Evolutionary conservation across 2,329 filamentous ascomycete species (phyloP), one percentile per base, ranked within the genome.

Genomic region (Basipetospora chlamydospora): DNA sequence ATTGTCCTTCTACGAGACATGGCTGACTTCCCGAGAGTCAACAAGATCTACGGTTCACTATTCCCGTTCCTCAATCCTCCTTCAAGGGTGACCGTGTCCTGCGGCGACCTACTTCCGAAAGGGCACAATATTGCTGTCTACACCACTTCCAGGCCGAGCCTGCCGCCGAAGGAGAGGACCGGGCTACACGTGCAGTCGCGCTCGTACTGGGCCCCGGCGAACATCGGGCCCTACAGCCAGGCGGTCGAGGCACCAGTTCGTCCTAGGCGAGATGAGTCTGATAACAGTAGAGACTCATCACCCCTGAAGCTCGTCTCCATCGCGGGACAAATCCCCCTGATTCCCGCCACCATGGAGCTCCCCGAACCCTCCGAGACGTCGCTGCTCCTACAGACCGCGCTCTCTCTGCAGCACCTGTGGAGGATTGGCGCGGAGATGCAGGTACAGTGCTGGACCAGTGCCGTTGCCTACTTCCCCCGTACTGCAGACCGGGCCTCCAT

Each of bases 191-290:
- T 98, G 5, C 90, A 96, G 57, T 87, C 82, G 3, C 67, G 83
- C 26, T 93, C 85, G 9, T 96, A 96, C 64, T 98, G 90, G 90
- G 90, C 90, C 0, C 90, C 90, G 0, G 88, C 90, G 15, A 96
- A 96, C 50, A 96, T 98, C 37, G 90, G 90, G 0, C 90, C 90
- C 0, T 96, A 96, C 56, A 95, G 87, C 39, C 90, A 98, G 59
- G 85, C 86, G 4, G 75, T 90, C 34, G 65, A 70, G 2, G 58
- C 73, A 9, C 57, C 52, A 3, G 38, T 58, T 10, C n/a, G n/a
- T n/a, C n/a, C n/a, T n/a, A n/a, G n/a, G n/a, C n/a, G n/a, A n/a
- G n/a, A n/a, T n/a, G n/a, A n/a, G n/a, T n/a, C n/a, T n/a, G n/a
- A n/a, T n/a, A n/a, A 47, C 46, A 21, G 31, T 36, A 25, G 18